Base-by-base conservation (phyloP, 2,329 filamentous ascomycete genomes). In the Pseudogymnoascus sp. region DNA sequence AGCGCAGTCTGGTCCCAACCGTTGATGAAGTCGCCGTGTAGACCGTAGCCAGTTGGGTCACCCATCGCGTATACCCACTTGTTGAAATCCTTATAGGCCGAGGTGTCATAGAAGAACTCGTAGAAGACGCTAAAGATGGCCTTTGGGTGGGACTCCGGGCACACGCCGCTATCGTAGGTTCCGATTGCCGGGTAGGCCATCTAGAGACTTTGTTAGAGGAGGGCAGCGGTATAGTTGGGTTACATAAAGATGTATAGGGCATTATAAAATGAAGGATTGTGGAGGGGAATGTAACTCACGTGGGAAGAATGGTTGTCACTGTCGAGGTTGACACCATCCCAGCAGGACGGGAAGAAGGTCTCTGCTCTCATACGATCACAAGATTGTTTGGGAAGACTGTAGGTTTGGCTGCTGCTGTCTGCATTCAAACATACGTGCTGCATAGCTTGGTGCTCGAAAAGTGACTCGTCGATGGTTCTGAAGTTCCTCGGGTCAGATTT, bases 261-360 rank as follows among this genome's bases (percentile, higher is more conserved):
- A 45, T 6, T 23, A 35, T 26, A 4, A 6, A 6, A 21, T 11
- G 10, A 19, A 19, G 19, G 19, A 19, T 19, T 19, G 19, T 19
- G 8, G 8, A 23, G n/a, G 12, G 37, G 2, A 21, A 14, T 61
- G 38, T 14, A 41, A 55, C 59, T 43, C 39, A 68, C 65, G 38
- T 68, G 66, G 23, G 61, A 63, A 11, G 38, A 33, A 39, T 68
- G 66, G 23, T 68, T 63, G 16, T 49, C 33, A 14, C 59, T 63
- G 38, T 67, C 66, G 3, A 67, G 58, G 35, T 68, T 66, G 21
- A 62, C 33, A 6, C 66, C 66, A 39, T 68, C 65, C 66, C 66
- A 68, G 60, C 66, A 68, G 10, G 66, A 68, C 1, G 66, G 66
- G 41, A 68, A 68, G 16, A 31, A 61, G 39, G 59, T 55, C 43